Evolutionary conservation across 208 protist species (phyloP).

Genomic region (Entamoeba dispar): DNA sequence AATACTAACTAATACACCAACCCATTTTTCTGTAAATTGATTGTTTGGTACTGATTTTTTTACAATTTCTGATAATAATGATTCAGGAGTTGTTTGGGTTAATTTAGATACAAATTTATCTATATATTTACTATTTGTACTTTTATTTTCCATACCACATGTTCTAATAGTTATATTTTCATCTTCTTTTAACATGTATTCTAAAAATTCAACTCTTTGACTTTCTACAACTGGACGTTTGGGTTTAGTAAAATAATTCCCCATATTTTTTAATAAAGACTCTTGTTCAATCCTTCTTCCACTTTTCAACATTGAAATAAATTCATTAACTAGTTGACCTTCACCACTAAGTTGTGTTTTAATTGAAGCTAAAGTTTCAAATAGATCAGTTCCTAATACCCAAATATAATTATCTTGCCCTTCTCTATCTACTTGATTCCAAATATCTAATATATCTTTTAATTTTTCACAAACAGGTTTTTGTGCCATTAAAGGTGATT

Average conservation of each 20-base stretch:
- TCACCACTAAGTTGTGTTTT: background rate
- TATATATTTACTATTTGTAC: background rate
- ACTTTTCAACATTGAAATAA: background rate
- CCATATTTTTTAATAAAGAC: background rate
- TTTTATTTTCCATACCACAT: background rate
- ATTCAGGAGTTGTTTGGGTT: background rate
- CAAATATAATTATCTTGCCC: background rate
- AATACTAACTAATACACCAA: background rate
- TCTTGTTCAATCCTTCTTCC: background rate
- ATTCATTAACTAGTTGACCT: background rate
- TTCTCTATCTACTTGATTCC: background rate
- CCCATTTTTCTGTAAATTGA: background rate
- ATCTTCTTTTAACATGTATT: background rate
- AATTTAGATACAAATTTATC: background rate
- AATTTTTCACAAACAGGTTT: background rate
- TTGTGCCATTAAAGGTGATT: background rate
- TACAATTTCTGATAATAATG: background rate
- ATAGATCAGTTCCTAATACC: background rate
- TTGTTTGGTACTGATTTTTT: background rate
- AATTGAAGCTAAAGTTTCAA: background rate
- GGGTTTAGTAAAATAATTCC: background rate
- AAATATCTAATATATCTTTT: background rate
- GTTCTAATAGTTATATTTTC: background rate
- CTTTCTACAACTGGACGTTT: background rate
- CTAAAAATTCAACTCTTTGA: background rate